Percentiles rank a stretch among this genome's conserved stretches.
phyloP scores from a whole-genome alignment of 345 rosid species.

The Pugionium dolabratum region DNA sequence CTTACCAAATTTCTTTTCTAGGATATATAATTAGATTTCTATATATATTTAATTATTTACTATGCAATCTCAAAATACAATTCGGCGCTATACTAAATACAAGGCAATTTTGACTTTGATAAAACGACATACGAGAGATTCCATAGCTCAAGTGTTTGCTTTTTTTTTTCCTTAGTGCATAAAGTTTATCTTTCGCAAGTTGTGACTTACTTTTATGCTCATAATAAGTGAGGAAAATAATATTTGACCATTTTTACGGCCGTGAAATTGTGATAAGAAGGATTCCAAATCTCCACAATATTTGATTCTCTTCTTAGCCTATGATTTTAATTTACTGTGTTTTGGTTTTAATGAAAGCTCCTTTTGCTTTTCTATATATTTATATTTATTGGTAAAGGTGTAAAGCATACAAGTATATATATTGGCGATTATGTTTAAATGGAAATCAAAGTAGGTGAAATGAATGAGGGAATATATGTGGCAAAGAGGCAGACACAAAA shows the following conservation, averaged over 20 bases:
- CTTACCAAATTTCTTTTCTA: no score
- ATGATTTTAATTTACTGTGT: neutral
- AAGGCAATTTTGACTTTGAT: no score
- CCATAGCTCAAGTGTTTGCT: no score
- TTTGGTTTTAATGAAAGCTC: neutral
- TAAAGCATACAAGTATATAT: constrained; percentile 1
- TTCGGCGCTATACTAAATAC: no score
- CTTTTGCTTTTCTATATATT: neutral
- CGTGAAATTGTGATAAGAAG: constrained; percentile 17
- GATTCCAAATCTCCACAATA: constrained; percentile 27
- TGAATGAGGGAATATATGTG: neutral
- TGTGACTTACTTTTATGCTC: neutral
- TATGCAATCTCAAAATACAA: no score
- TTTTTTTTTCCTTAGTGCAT: no score
- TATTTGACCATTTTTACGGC: constrained; percentile 20
- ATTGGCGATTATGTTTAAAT: neutral
- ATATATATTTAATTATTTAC: no score
- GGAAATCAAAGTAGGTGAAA: constrained; percentile 10
- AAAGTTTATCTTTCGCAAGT: neutral
- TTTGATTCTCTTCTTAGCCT: constrained; percentile 17
- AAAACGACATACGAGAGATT: no score
- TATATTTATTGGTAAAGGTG: neutral
- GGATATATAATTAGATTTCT: no score
- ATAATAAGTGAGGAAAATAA: neutral
- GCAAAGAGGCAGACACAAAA: neutral